Evolutionary conservation across 352 stramenopile species (phyloP), one percentile per base, ranked within the genome.

Genomic region (Phytophthora cryptogea): DNA sequence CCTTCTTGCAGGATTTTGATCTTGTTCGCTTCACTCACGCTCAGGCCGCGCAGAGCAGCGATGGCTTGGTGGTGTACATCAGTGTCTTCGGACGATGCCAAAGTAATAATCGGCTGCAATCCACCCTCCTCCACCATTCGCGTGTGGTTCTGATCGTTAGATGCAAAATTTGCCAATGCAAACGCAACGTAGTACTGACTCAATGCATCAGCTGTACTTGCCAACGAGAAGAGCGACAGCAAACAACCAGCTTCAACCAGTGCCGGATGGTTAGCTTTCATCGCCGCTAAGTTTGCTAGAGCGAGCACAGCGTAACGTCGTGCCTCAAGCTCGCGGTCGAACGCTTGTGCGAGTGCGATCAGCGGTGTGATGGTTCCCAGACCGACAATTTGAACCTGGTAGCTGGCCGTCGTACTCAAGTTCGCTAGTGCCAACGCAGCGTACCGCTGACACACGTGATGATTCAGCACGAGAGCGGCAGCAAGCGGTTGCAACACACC

Each of bases 1-100:
- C 96, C 96, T 82, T 99, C 96, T 50, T 99, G 94, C 4, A 99
- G 83, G 49, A 99, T 98, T 68, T 99, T 98, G 53, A 98, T 86
- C 62, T 98, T 98, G 70, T 97, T 97, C 8, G 84, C 75, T 14
- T 95, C 81, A 14, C 74, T 94, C 17, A 97, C 90, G 23, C 86
- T 90, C 17, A 99, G 81, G 3, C 96, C 96, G 20, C 96, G 91
- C 13, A 99, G 70, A 40, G 94, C 95, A 26, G 96, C 94, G 26
- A 94, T 88, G 8, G 94, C 94, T 69, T 98, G 93, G 45, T 98
- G 93, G 49, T 99, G 96, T 32, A 98, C 91, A 47, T 97, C 92
- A 8, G 83, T 94, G 63, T 98, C 92, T 28, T 86, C 66, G 0
- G 90, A 97, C 39, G 91, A 94, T 8, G 83, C 89, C 8, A 99